phyloP scores from a whole-genome alignment of 805 yeast genomes.

The Starmera quercuum region DNA sequence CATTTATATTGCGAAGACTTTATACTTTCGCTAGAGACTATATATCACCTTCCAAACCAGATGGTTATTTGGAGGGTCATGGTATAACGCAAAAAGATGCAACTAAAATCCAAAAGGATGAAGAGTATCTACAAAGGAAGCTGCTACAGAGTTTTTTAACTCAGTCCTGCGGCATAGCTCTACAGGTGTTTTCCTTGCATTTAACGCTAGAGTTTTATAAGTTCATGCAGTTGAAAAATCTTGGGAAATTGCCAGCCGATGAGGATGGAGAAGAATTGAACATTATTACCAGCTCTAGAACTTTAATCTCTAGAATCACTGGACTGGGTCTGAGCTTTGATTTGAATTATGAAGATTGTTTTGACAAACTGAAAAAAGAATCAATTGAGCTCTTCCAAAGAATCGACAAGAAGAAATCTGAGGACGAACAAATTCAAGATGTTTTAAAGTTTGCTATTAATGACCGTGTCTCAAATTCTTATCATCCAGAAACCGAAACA shows the following conservation, averaged over 20 bases:
- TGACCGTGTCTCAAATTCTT: constrained; percentile 22
- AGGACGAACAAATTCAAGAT: constrained; percentile 26
- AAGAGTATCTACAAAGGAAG: constrained; percentile 54
- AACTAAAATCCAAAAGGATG: constrained; percentile 37
- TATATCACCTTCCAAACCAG: constrained; percentile 37
- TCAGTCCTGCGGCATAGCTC: constrained; percentile 35
- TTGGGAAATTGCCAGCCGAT: constrained; percentile 4
- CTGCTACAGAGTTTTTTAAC: constrained; percentile 58
- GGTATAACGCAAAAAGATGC: constrained; percentile 26
- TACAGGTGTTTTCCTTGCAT: constrained; percentile 20
- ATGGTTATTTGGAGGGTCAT: constrained; percentile 24
- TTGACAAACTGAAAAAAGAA: constrained; percentile 26
- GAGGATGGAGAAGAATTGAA: constrained; percentile 10
- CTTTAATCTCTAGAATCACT: constrained; percentile 31
- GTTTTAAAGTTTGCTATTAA: constrained; percentile 29
- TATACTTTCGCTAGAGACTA: constrained; percentile 58
- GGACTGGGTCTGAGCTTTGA: constrained; percentile 61
- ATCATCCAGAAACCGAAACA: constrained; percentile 19
- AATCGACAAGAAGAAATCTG: constrained; percentile 22
- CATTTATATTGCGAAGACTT: constrained; percentile 51
- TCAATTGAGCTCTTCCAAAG: constrained; percentile 35
- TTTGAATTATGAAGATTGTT: constrained; percentile 39
- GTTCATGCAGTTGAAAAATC: constrained; percentile 7
- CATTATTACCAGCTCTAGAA: constrained; percentile 20
- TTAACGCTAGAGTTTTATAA: constrained; percentile 23